Percentiles rank a stretch among this genome's conserved stretches.
Evolutionary conservation across 2,329 filamentous ascomycete species (phyloP).

Genomic region (Aureobasidium vineae): DNA sequence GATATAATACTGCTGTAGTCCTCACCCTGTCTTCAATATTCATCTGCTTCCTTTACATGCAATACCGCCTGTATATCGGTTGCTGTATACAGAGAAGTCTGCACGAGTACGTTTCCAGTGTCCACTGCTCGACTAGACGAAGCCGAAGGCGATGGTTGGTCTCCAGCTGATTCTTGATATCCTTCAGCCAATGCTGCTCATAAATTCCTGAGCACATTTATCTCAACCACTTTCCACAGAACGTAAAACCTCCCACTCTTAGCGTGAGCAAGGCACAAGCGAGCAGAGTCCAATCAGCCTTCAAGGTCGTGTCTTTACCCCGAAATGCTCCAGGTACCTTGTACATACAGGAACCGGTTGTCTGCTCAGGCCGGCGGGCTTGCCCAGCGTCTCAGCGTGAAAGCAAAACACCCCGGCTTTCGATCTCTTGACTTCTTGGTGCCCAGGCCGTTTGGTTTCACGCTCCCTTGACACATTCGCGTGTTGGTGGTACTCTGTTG

Average conservation of each 20-base stretch:
- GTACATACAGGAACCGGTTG: conserved; percentile 2
- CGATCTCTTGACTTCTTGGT: conserved; percentile 8
- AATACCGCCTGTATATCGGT: too few relatives aligned
- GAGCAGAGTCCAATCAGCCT: not conserved
- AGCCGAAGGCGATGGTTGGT: not conserved
- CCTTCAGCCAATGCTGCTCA: not conserved
- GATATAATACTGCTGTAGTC: not conserved
- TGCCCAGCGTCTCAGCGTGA: not conserved
- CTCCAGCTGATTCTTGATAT: not conserved
- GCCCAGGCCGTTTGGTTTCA: conserved; percentile 22
- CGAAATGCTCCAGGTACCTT: not conserved
- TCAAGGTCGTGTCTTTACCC: not conserved
- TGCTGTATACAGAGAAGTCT: not conserved
- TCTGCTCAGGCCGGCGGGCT: not conserved
- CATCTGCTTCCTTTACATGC: not conserved
- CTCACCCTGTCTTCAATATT: not conserved
- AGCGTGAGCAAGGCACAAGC: too few relatives aligned
- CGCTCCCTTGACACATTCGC: conserved; percentile 15
- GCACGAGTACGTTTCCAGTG: too few relatives aligned
- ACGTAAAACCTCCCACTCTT: not conserved
- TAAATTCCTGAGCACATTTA: not conserved
- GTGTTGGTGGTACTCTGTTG: not conserved
- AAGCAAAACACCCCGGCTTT: not conserved
- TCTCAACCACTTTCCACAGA: not conserved
- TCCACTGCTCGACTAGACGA: not conserved